phyloP scores from a whole-genome alignment of 2,329 filamentous ascomycete species.

The Fusarium marasasianum region DNA sequence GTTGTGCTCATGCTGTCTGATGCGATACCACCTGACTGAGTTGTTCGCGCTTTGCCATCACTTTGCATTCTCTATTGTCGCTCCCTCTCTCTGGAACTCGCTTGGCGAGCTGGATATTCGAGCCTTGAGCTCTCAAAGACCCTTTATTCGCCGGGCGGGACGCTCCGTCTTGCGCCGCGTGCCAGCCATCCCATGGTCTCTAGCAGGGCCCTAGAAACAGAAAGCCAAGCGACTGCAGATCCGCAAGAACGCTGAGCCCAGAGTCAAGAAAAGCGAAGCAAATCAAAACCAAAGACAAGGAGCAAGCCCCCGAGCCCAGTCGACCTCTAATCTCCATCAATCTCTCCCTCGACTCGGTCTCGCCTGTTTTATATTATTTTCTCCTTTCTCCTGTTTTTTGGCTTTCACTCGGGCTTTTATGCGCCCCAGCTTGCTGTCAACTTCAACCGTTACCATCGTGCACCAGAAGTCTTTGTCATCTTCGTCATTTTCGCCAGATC shows the following conservation, averaged over 20 bases:
- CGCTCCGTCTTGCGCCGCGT: slow-evolving; percentile 39
- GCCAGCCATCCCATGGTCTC: slow-evolving; percentile 35
- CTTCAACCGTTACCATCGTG: slow-evolving; percentile 14
- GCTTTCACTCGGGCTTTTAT: neutral
- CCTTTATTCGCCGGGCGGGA: slow-evolving; percentile 37
- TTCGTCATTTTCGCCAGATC: slow-evolving; percentile 38
- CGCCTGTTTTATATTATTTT: slow-evolving; percentile 9
- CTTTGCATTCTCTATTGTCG: slow-evolving; percentile 16
- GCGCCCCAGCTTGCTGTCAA: slow-evolving; percentile 5
- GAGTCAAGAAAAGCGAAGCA: slow-evolving; percentile 33
- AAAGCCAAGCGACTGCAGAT: slow-evolving; percentile 35
- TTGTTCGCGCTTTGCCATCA: slow-evolving; percentile 22
- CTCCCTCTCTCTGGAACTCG: neutral
- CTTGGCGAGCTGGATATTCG: slow-evolving; percentile 23
- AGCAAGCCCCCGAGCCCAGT: slow-evolving; percentile 21
- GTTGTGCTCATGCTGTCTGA: slow-evolving; percentile 34
- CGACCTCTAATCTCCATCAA: slow-evolving; percentile 22
- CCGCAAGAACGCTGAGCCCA: slow-evolving; percentile 30
- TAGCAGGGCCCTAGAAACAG: slow-evolving; percentile 20
- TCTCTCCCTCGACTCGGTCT: slow-evolving; percentile 22
- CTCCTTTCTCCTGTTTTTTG: neutral
- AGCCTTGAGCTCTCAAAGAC: slow-evolving; percentile 16
- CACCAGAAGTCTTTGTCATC: slow-evolving; percentile 34
- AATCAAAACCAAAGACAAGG: slow-evolving; percentile 35
- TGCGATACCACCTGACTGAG: slow-evolving; percentile 33